Evolutionary conservation across 176 grass and related monocot genomes (phyloP).

Genomic region (Rhynchospora tenuis): DNA sequence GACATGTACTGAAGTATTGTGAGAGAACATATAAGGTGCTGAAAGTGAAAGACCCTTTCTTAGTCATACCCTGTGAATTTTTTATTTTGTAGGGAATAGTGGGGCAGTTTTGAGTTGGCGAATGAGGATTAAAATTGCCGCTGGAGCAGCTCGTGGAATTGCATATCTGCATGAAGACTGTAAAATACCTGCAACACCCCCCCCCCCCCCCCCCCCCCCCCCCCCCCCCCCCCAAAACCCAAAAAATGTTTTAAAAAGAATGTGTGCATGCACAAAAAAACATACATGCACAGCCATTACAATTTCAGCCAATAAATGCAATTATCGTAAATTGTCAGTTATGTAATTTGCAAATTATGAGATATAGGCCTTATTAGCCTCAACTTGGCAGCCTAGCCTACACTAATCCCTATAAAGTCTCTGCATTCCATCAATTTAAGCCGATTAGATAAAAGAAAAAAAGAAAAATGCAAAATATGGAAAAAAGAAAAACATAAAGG

Average conservation of each 20-base stretch:
- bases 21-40: neutral
- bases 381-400: neutral
- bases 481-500: too few relatives aligned
- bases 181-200: constrained; percentile 30
- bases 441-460: neutral
- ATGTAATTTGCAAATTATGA: neutral
- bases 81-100: constrained; percentile 57
- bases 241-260: neutral
- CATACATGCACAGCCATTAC: neutral
- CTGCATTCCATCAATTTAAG: neutral
- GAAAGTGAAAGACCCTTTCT: constrained; percentile 3
- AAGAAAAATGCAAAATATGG: neutral
- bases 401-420: neutral
- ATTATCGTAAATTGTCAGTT: neutral
- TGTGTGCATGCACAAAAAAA: neutral
- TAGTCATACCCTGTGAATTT: constrained; percentile 22
- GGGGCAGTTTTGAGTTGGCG: constrained; percentile 61
- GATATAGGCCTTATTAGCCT: neutral
- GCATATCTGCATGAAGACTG: constrained; percentile 99
- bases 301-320: neutral
- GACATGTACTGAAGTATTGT: neutral
- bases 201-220: neutral
- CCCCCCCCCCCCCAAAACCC: neutral
- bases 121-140: constrained; percentile 83
- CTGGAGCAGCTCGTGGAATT: constrained; percentile 94